Conservation (phyloP, 164 flowering plant species). For the Stephania japonica region DNA sequence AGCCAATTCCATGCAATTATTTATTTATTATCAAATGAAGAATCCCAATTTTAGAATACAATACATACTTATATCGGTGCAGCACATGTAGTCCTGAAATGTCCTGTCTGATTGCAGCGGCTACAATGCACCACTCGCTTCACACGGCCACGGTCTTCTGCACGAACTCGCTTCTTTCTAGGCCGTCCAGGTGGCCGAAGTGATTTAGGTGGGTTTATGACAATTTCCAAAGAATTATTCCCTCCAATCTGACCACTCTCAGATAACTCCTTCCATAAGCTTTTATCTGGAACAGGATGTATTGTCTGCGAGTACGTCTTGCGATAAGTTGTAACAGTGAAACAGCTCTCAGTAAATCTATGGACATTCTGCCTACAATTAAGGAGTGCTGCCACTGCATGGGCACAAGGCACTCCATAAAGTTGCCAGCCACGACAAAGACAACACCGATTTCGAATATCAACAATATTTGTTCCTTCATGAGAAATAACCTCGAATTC, state of each 20-base stretch:
- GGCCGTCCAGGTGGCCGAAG: slow-evolving; percentile 42
- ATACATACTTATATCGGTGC: slow-evolving; percentile 28
- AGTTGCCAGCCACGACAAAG: slow-evolving; percentile 47
- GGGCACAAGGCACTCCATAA: slow-evolving; percentile 45
- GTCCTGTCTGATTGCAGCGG: slow-evolving; percentile 51
- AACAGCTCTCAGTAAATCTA: slow-evolving; percentile 46
- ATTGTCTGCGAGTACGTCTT: slow-evolving; percentile 46
- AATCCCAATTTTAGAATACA: background rate
- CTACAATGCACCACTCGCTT: slow-evolving; percentile 50
- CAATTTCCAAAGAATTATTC: slow-evolving; percentile 15
- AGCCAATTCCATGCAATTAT: background rate
- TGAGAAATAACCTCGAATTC: slow-evolving; percentile 50
- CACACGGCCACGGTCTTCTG: slow-evolving; percentile 42
- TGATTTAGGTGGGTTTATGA: slow-evolving; percentile 41
- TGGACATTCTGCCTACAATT: slow-evolving; percentile 45
- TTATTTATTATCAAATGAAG: background rate
- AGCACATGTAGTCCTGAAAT: slow-evolving; percentile 48
- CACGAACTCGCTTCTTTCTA: slow-evolving; percentile 40
- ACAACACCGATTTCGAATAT: slow-evolving; percentile 44
- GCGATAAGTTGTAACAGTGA: slow-evolving; percentile 40
- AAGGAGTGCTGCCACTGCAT: slow-evolving; percentile 46
- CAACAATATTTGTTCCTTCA: slow-evolving; percentile 35
- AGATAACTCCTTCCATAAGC: slow-evolving; percentile 38
- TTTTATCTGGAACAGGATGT: slow-evolving; percentile 47
- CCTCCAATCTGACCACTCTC: slow-evolving; percentile 27